Conservation (phyloP, 2,329 filamentous ascomycete species). For the Claviceps capensis region DNA sequence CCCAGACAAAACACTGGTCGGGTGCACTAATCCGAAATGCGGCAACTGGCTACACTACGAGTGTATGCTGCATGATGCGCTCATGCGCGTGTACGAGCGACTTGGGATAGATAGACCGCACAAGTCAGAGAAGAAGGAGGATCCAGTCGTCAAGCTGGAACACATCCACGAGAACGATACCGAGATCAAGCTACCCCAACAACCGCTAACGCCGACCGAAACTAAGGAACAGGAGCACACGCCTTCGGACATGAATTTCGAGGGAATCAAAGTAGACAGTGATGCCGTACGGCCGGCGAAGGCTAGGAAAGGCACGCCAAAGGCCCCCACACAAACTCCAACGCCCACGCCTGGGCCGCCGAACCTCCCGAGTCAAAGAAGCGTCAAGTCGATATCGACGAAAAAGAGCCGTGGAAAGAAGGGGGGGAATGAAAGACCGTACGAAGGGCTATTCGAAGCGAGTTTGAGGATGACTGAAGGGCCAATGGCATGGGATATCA, state of each 20-base stretch:
- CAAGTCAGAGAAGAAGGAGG: constrained; percentile 31
- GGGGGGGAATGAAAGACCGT: constrained; percentile 27
- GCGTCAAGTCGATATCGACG: constrained; percentile 13
- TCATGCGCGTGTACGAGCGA: constrained; percentile 34
- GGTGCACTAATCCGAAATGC: constrained; percentile 41
- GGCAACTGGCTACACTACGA: constrained; percentile 50
- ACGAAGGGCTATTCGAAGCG: constrained; percentile 38
- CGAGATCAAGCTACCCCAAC: constrained; percentile 17
- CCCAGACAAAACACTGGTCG: constrained; percentile 45
- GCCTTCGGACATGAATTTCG: constrained; percentile 39
- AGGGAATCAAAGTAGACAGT: constrained; percentile 29
- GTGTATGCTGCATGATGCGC: constrained; percentile 43
- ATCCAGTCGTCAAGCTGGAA: constrained; percentile 22
- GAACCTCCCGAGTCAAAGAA: constrained; percentile 11
- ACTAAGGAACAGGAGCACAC: constrained; percentile 32
- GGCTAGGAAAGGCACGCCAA: constrained; percentile 16
- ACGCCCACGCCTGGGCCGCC: constrained; percentile 18
- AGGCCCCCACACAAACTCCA: constrained; percentile 16
- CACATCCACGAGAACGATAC: constrained; percentile 2
- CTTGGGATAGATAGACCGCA: constrained; percentile 39
- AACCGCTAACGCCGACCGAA: constrained; percentile 38
- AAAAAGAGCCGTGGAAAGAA: constrained; percentile 27
- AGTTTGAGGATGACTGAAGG: constrained; percentile 32
- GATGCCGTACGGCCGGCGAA: constrained; percentile 23
- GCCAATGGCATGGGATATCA: constrained; percentile 36